These are phyloP conservation scores for Eucalyptus regnans DNA, from an alignment of 345 rosid species.

Conservation along the genomic window DNA sequence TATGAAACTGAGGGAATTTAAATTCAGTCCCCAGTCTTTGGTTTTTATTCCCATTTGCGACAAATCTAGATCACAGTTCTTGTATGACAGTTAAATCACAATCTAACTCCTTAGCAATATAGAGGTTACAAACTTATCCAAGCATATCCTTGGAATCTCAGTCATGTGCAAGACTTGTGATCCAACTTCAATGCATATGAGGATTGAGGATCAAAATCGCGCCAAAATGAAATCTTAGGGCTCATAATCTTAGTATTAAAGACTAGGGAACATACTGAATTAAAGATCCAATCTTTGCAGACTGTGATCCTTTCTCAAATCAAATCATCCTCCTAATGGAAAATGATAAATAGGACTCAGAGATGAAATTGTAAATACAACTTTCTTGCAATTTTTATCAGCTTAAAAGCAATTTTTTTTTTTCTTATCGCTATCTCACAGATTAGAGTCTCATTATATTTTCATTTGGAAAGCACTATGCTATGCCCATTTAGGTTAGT, in stretches of 20 bases:
- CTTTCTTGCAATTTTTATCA: too few relatives aligned
- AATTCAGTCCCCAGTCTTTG: neutral
- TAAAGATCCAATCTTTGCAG: too few relatives aligned
- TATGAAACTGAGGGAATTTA: neutral
- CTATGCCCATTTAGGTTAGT: neutral
- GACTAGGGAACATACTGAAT: too few relatives aligned
- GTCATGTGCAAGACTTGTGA: neutral
- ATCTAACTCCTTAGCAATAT: neutral
- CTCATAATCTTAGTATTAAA: too few relatives aligned
- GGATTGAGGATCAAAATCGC: neutral
- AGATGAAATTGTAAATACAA: too few relatives aligned
- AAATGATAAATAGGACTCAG: too few relatives aligned
- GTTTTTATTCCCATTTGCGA: neutral
- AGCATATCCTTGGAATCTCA: neutral
- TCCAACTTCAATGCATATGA: neutral
- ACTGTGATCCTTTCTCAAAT: too few relatives aligned
- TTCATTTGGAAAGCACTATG: neutral
- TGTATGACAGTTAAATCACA: neutral
- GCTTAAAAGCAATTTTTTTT: neutral
- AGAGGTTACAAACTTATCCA: neutral
- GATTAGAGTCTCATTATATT: neutral
- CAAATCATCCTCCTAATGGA: too few relatives aligned
- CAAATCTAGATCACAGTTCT: neutral
- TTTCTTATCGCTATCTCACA: neutral
- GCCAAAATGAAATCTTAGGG: neutral